Evolutionary conservation across 1,139 yeast species (phyloP).

Genomic region (Pichia terricola): DNA sequence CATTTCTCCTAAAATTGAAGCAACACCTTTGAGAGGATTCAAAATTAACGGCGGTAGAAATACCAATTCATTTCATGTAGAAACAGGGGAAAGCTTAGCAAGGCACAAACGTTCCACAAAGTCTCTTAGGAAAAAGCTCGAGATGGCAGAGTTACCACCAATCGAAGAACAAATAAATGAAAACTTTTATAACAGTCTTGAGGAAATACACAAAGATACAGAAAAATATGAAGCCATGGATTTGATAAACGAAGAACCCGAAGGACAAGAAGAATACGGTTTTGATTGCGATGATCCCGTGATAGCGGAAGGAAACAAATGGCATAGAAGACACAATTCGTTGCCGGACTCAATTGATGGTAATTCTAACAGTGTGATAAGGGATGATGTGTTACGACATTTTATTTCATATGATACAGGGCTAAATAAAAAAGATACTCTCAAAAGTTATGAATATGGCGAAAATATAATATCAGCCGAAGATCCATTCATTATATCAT

Average conservation of each 20-base stretch:
- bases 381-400: conserved; percentile 20
- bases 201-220: too few species aligned
- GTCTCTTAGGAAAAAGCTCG: conserved; percentile 2
- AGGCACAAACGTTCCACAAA: background rate
- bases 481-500: conserved; percentile 1
- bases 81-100: background rate
- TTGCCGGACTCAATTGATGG: conserved; percentile 13
- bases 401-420: conserved; percentile 24
- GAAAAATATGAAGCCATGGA: too few species aligned
- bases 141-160: conserved; percentile 8
- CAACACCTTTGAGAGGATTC: conserved; percentile 15
- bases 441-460: too few species aligned
- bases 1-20: background rate
- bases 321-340: conserved; percentile 14
- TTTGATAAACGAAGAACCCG: too few species aligned
- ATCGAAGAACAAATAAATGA: conserved; percentile 4
- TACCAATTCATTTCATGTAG: conserved; percentile 4
- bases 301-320: background rate
- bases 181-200: too few species aligned
- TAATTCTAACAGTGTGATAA: conserved; percentile 3
- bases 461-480: too few species aligned
- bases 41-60: conserved; percentile 9
- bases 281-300: background rate
- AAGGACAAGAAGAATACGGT: conserved; percentile 1
- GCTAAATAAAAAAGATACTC: conserved; percentile 8